Conservation (phyloP, 345 rosid genomes). For the Citropsis articulata region DNA sequence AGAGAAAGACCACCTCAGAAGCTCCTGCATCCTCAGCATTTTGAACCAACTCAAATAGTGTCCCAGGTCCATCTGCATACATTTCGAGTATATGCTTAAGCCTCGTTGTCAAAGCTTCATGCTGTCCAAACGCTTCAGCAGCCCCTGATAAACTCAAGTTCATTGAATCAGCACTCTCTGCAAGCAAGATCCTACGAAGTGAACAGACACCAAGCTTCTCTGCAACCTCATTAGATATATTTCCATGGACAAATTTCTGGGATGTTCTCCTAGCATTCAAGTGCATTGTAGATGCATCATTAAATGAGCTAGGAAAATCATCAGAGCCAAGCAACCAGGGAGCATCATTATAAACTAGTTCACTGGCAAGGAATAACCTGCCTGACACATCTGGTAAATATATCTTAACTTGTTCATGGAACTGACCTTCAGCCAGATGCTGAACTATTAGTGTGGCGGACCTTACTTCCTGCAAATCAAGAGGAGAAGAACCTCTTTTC, state of each 20-base stretch:
- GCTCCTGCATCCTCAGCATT: slow-evolving; percentile 99
- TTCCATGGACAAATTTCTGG: slow-evolving; percentile 84
- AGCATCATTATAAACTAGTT: slow-evolving; percentile 91
- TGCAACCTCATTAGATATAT: slow-evolving; percentile 92
- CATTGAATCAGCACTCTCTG: slow-evolving; percentile 98
- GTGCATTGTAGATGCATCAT: slow-evolving; percentile 47
- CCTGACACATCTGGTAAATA: slow-evolving; percentile 87
- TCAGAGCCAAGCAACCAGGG: slow-evolving; percentile 92
- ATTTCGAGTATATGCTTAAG: slow-evolving; percentile 95
- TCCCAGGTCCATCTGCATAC: slow-evolving; percentile 99
- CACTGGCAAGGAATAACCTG: slow-evolving; percentile 68
- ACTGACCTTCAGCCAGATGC: slow-evolving; percentile 79
- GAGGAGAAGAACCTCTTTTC: slow-evolving; percentile 67
- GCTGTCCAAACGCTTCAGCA: slow-evolving; percentile 99
- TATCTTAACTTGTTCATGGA: slow-evolving; percentile 58
- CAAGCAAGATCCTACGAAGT: slow-evolving; percentile 87
- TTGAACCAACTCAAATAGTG: slow-evolving; percentile 90
- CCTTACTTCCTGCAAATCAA: slow-evolving; percentile 72
- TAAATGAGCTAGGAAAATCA: slow-evolving; percentile 46
- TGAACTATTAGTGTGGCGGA: slow-evolving; percentile 82
- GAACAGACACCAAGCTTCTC: slow-evolving; percentile 96
- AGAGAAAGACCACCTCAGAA: slow-evolving; percentile 82
- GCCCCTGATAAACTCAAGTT: slow-evolving; percentile 90
- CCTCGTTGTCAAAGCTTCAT: slow-evolving; percentile 95
- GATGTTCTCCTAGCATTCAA: slow-evolving; percentile 60